phyloP scores from a whole-genome alignment of 805 yeast species.

The Metschnikowia matae region DNA sequence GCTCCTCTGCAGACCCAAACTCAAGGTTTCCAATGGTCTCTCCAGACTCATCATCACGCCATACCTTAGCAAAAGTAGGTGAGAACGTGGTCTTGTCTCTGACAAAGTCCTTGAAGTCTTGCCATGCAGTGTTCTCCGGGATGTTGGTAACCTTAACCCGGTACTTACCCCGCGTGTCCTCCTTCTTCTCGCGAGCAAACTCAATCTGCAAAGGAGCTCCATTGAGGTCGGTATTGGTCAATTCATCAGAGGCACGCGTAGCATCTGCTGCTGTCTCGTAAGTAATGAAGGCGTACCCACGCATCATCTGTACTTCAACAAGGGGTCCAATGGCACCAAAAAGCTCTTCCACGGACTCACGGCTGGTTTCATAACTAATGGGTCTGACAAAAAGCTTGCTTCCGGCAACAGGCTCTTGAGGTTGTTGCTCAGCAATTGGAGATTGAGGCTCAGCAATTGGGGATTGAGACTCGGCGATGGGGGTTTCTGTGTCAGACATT shows the following conservation, averaged over 20 bases:
- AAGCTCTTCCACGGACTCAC: slow-evolving; percentile 63
- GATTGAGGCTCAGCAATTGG: slow-evolving; percentile 5
- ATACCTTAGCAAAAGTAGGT: slow-evolving; percentile 57
- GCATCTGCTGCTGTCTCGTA: slow-evolving; percentile 63
- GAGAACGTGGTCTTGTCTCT: slow-evolving; percentile 65
- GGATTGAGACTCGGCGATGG: slow-evolving; percentile 6
- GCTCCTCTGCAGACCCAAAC: slow-evolving; percentile 63
- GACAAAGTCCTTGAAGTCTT: slow-evolving; percentile 85
- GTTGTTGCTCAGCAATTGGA: background rate
- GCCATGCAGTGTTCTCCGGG: slow-evolving; percentile 81
- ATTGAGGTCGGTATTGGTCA: slow-evolving; percentile 43
- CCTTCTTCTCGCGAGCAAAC: slow-evolving; percentile 53
- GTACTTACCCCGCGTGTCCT: slow-evolving; percentile 65
- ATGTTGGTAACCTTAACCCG: slow-evolving; percentile 66
- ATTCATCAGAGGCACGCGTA: slow-evolving; percentile 44
- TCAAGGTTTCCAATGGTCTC: slow-evolving; percentile 51
- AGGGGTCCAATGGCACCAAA: slow-evolving; percentile 65
- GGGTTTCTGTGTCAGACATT: slow-evolving; percentile 11
- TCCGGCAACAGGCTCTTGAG: background rate
- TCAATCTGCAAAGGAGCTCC: slow-evolving; percentile 51
- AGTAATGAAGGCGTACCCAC: slow-evolving; percentile 88
- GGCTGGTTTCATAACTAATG: slow-evolving; percentile 46
- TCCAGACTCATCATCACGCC: slow-evolving; percentile 45
- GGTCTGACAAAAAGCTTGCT: slow-evolving; percentile 55
- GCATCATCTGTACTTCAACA: slow-evolving; percentile 63